phyloP scores from a whole-genome alignment of 2,329 filamentous ascomycete species.

The Endoconidiophora laricicola region DNA sequence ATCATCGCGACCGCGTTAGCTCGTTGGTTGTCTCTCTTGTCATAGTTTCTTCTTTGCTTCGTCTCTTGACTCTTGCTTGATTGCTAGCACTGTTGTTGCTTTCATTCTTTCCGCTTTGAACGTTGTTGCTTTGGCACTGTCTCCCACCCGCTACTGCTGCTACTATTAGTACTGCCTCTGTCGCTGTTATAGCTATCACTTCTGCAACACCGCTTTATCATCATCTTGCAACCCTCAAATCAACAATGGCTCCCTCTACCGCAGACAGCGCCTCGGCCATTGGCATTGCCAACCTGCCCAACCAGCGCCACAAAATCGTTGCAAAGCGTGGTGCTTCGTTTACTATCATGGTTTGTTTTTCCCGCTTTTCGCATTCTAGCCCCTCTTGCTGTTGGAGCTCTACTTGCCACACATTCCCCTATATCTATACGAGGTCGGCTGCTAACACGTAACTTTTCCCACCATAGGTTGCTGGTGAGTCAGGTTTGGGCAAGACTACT shows the following conservation, averaged over 20 bases:
- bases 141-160: neutral
- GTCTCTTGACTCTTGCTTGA: neutral
- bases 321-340: conserved; percentile 85
- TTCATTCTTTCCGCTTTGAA: conserved; percentile 1
- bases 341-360: conserved; percentile 77
- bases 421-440: neutral
- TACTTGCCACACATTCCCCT: neutral
- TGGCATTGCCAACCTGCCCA: conserved; percentile 59
- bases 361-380: neutral
- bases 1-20: conserved; percentile 11
- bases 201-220: neutral
- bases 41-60: neutral
- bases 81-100: conserved; percentile 4
- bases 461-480: conserved; percentile 84
- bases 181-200: too few relatives aligned
- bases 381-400: neutral
- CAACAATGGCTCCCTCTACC: conserved; percentile 37
- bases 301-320: conserved; percentile 62
- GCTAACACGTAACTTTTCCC: conserved; percentile 8
- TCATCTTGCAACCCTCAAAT: conserved; percentile 1
- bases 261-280: conserved; percentile 49
- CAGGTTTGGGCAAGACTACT: conserved; percentile 95
- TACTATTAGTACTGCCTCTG: too few relatives aligned
- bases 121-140: neutral
- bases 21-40: conserved; percentile 7